phyloP scores from a whole-genome alignment of 257 asterid species.

The Dorcoceras hygrometricum region DNA sequence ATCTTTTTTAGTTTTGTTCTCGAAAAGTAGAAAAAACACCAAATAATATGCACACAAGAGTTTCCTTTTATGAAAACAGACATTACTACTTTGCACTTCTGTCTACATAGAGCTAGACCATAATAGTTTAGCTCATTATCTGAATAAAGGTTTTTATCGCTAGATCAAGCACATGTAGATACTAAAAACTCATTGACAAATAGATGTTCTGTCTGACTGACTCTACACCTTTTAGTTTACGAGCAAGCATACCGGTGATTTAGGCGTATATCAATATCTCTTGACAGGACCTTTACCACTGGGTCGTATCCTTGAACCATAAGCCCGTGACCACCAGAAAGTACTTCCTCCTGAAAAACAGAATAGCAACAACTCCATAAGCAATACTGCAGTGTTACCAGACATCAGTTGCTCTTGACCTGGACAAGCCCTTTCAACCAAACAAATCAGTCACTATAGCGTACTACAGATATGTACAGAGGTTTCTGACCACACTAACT shows the following conservation, averaged over 20 bases:
- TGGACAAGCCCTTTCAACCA: constrained; percentile 7
- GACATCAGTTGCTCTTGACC: constrained; percentile 7
- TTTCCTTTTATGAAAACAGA: constrained; percentile 6
- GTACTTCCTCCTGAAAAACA: constrained; percentile 78
- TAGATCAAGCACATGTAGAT: constrained; percentile 15
- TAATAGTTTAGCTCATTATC: constrained; percentile 2
- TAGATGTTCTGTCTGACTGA: background rate
- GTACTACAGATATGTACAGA: background rate
- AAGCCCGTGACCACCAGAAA: constrained; percentile 98
- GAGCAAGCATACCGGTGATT: constrained; percentile 65
- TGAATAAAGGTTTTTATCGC: background rate
- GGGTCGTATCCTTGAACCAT: constrained; percentile 98
- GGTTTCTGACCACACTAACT: background rate
- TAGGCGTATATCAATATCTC: constrained; percentile 78
- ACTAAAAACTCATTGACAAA: constrained; percentile 5
- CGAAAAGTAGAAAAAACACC: background rate
- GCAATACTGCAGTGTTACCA: constrained; percentile 17
- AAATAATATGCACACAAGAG: constrained; percentile 11
- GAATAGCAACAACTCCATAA: constrained; percentile 18
- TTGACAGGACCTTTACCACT: constrained; percentile 65
- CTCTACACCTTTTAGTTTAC: constrained; percentile 7
- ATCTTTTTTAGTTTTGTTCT: background rate
- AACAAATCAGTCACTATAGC: background rate
- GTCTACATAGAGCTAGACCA: background rate
- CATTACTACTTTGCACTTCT: constrained; percentile 6